These are phyloP conservation scores for Neopestalotiopsis rosae DNA, from an alignment of 2,329 filamentous ascomycete genomes.

Conservation along the genomic window DNA sequence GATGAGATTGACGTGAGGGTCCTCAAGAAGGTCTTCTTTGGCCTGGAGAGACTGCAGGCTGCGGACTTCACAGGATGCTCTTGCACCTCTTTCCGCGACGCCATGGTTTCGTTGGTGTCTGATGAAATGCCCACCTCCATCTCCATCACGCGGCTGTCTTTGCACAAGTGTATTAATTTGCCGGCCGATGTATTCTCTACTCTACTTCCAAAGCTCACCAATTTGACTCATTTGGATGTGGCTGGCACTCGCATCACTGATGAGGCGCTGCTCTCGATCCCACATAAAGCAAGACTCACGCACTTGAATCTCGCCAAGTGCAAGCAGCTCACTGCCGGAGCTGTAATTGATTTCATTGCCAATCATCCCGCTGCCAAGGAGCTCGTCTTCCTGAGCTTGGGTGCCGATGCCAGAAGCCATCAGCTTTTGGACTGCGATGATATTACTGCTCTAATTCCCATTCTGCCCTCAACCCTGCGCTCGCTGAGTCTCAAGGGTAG, in stretches of 20 bases:
- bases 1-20: slow-evolving; percentile 74
- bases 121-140: slow-evolving; percentile 60
- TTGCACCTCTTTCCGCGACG: slow-evolving; percentile 67
- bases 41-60: slow-evolving; percentile 67
- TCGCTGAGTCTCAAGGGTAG: slow-evolving; percentile 80
- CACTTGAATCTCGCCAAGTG: slow-evolving; percentile 83
- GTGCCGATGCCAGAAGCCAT: slow-evolving; percentile 74
- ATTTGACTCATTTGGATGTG: slow-evolving; percentile 80
- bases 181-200: slow-evolving; percentile 70
- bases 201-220: slow-evolving; percentile 71
- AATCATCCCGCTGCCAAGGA: slow-evolving; percentile 71
- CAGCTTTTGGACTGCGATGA: slow-evolving; percentile 72
- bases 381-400: slow-evolving; percentile 75
- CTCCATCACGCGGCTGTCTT: slow-evolving; percentile 69
- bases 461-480: slow-evolving; percentile 69
- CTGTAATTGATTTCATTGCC: slow-evolving; percentile 72
- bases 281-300: slow-evolving; percentile 72
- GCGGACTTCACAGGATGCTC: slow-evolving; percentile 82
- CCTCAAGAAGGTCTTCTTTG: slow-evolving; percentile 72
- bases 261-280: slow-evolving; percentile 71
- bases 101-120: slow-evolving; percentile 63
- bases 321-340: slow-evolving; percentile 68
- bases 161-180: slow-evolving; percentile 80
- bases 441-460: slow-evolving; percentile 67
- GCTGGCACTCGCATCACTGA: slow-evolving; percentile 79